phyloP scores from a whole-genome alignment of 169 alveolate species.

The Plasmodium knowlesi region DNA sequence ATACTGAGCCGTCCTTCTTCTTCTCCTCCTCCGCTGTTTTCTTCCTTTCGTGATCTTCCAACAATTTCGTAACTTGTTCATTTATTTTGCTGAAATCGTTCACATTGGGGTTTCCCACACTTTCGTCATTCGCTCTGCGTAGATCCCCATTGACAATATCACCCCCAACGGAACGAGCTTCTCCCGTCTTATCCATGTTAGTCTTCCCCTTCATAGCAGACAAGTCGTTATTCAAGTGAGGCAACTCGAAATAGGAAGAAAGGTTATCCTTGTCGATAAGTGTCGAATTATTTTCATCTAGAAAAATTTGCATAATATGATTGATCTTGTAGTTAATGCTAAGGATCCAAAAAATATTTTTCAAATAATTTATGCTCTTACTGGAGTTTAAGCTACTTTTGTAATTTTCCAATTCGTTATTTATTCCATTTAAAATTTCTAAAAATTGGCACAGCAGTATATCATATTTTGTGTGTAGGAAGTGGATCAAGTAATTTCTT shows the following conservation, averaged over 20 bases:
- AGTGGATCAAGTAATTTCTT: constrained; percentile 48
- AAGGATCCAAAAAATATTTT: constrained; percentile 70
- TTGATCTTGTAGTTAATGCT: constrained; percentile 71
- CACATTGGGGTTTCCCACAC: background rate
- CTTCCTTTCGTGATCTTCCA: constrained; percentile 56
- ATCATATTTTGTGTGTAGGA: constrained; percentile 64
- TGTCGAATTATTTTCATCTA: constrained; percentile 33
- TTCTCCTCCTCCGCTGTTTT: constrained; percentile 1
- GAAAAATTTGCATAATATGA: constrained; percentile 43
- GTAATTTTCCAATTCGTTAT: constrained; percentile 57
- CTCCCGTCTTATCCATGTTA: background rate
- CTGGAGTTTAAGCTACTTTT: constrained; percentile 45
- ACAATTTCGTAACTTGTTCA: constrained; percentile 32
- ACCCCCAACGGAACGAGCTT: background rate
- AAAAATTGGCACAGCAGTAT: constrained; percentile 30
- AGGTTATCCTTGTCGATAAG: background rate
- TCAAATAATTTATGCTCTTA: constrained; percentile 61
- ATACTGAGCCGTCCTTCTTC: background rate
- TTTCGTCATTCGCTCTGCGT: background rate
- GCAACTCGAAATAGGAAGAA: constrained; percentile 39
- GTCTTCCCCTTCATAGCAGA: background rate
- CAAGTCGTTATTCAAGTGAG: constrained; percentile 23
- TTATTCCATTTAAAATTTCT: constrained; percentile 59
- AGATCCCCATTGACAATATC: background rate
- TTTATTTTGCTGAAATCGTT: background rate